Conservation (phyloP, 1,284 basidiomycete genomes). For the Marasmius sp. region DNA sequence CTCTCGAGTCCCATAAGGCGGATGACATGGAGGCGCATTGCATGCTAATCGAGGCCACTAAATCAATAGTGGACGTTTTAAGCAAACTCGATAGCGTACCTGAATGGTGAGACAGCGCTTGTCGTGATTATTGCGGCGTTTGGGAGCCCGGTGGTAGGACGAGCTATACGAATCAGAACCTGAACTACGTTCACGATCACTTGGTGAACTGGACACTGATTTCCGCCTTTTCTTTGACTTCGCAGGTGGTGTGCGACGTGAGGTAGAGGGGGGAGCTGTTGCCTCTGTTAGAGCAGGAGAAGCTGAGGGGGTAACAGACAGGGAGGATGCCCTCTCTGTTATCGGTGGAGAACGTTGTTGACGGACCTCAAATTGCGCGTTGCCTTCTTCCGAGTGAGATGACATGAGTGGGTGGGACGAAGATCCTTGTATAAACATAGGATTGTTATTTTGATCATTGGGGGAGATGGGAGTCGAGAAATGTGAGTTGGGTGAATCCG, state of each 20-base stretch:
- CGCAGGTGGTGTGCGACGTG: slow-evolving; percentile 3
- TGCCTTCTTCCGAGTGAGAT: background rate
- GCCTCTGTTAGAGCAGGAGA: background rate
- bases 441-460: slow-evolving; percentile 3
- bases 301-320: slow-evolving; percentile 19
- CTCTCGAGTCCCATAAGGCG: slow-evolving; percentile 54
- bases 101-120: slow-evolving; percentile 64
- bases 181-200: slow-evolving; percentile 34
- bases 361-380: background rate
- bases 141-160: slow-evolving; percentile 32
- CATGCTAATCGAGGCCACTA: slow-evolving; percentile 45
- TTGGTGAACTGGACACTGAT: background rate
- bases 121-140: slow-evolving; percentile 59
- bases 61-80: slow-evolving; percentile 10
- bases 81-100: slow-evolving; percentile 32
- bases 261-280: slow-evolving; percentile 8
- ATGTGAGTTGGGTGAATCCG: background rate
- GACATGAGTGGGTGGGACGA: background rate
- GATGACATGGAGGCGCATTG: slow-evolving; percentile 63
- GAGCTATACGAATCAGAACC: slow-evolving; percentile 35
- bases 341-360: background rate
- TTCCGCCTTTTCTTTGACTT: slow-evolving; percentile 8
- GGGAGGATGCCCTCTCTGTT: background rate
- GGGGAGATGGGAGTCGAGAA: background rate
- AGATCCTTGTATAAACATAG: slow-evolving; percentile 1